Evolutionary conservation across 2,329 filamentous ascomycete species (phyloP).

Genomic region (Colletotrichum agaves): DNA sequence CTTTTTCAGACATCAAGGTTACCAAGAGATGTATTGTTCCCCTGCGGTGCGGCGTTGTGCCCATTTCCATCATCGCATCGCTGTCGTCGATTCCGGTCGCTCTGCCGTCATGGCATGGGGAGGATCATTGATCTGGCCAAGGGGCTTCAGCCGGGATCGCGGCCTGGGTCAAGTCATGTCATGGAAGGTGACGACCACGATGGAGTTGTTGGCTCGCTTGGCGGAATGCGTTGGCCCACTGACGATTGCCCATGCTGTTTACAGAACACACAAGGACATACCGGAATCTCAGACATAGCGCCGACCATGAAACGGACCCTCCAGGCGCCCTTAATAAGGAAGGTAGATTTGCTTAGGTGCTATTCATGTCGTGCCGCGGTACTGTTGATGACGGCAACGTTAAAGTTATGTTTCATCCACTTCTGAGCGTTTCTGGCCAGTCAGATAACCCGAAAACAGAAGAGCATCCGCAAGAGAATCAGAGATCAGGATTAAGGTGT

Average conservation of each 20-base stretch:
- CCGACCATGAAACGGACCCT: slow-evolving; percentile 30
- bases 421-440: not conserved
- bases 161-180: slow-evolving; percentile 1
- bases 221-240: not conserved
- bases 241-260: slow-evolving; percentile 5
- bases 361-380: not conserved
- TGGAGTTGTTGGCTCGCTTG: slow-evolving; percentile 3
- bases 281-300: slow-evolving; percentile 35
- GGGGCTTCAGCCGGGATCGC: slow-evolving; percentile 15
- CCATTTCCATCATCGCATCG: not conserved
- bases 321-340: slow-evolving; percentile 34
- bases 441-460: not conserved
- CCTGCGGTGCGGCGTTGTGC: slow-evolving; percentile 6
- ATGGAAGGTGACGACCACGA: slow-evolving; percentile 25
- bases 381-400: not conserved
- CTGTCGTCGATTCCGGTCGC: slow-evolving; percentile 5
- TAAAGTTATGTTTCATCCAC: not conserved
- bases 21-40: slow-evolving; percentile 21
- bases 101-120: slow-evolving; percentile 2
- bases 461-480: not conserved
- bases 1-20: too few species aligned
- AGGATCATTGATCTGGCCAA: slow-evolving; percentile 19
- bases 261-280: not conserved
- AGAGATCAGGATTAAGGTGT: slow-evolving; percentile 7
- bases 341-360: slow-evolving; percentile 20